These are phyloP conservation scores for Stereocaulon alpinum DNA, from an alignment of 495 filamentous ascomycete genomes.

Conservation along the genomic window DNA sequence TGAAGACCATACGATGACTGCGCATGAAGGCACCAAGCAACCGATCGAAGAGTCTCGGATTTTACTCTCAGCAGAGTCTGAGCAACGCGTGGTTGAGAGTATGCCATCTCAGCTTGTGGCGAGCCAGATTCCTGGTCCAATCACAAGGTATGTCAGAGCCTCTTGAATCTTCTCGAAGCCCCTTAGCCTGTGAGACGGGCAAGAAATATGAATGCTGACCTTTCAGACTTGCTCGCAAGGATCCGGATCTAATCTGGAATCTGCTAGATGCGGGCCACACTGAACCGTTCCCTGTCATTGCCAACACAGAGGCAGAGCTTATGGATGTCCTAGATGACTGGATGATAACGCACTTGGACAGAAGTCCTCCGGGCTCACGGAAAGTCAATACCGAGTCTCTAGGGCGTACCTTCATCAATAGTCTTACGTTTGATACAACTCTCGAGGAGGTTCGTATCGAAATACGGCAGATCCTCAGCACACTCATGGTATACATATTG, in stretches of 20 bases:
- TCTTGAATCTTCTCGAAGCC: neutral
- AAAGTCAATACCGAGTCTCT: too few species aligned
- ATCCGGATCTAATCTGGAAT: neutral
- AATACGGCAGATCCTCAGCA: too few species aligned
- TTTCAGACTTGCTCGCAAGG: neutral
- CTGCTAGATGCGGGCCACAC: neutral
- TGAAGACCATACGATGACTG: neutral
- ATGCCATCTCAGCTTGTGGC: neutral
- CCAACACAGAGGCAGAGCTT: neutral
- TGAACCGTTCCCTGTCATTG: neutral
- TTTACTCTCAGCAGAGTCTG: neutral
- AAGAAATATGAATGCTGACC: neutral
- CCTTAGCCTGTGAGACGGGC: neutral
- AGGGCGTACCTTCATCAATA: too few species aligned
- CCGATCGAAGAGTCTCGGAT: neutral
- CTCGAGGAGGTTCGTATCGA: too few species aligned
- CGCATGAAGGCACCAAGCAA: neutral
- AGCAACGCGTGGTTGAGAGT: neutral
- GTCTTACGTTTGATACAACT: too few species aligned
- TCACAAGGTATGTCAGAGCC: neutral
- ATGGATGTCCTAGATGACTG: neutral
- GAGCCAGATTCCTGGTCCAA: neutral
- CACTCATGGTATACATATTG: too few species aligned
- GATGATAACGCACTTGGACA: too few species aligned
- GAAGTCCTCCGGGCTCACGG: too few species aligned